Conservation (phyloP, 169 alveolate genomes). For the Amoebophrya sp. region DNA sequence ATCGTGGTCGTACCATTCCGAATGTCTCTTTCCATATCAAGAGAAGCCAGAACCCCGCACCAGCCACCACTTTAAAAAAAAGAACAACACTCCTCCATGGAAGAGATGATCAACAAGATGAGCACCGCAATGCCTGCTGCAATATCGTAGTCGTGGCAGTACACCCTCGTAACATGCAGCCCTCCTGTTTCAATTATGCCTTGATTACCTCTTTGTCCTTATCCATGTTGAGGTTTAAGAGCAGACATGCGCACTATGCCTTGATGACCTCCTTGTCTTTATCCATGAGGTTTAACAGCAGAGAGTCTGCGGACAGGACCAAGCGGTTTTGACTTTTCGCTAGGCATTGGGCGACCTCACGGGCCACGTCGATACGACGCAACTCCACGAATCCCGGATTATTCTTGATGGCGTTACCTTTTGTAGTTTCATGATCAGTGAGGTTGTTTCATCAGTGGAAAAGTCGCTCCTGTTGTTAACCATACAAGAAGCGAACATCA, state of each 20-base stretch:
- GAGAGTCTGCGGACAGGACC: constrained; percentile 44
- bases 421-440: not conserved
- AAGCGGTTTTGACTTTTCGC: constrained; percentile 41
- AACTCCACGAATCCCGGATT: constrained; percentile 78
- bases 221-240: not conserved
- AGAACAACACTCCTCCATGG: too few relatives aligned
- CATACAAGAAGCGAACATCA: not conserved
- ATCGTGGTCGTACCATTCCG: too few relatives aligned
- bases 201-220: too few relatives aligned
- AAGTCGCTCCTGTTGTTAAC: not conserved
- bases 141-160: too few relatives aligned
- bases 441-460: not conserved
- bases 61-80: too few relatives aligned
- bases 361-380: constrained; percentile 86
- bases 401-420: constrained; percentile 56
- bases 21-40: too few relatives aligned
- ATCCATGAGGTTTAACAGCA: constrained; percentile 47
- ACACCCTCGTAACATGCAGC: too few relatives aligned
- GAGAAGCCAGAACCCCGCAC: too few relatives aligned
- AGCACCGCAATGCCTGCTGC: not conserved
- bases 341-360: constrained; percentile 74
- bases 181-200: too few relatives aligned
- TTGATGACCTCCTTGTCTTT: not conserved
- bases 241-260: not conserved
- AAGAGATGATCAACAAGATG: not conserved